Percentiles rank a stretch among this genome's conserved stretches.
Conservation (phyloP, 306 rosid genomes). For the Prosopis cineraria region DNA sequence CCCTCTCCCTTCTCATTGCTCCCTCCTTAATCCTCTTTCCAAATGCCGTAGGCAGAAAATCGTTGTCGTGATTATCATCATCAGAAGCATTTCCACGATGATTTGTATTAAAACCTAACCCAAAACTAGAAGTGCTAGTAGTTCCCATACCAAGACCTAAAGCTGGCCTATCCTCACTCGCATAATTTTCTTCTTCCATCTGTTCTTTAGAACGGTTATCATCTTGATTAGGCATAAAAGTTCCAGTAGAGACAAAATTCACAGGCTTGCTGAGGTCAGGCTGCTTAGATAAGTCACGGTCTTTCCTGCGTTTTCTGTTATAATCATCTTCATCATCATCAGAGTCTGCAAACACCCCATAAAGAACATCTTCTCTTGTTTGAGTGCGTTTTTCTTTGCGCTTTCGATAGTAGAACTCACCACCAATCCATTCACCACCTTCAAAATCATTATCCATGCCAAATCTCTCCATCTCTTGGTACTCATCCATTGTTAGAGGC, state of each 20-base stretch:
- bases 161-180: constrained; percentile 48
- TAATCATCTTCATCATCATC: constrained; percentile 53
- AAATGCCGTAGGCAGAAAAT: constrained; percentile 72
- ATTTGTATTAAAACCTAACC: constrained; percentile 51
- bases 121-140: constrained; percentile 48
- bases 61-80: constrained; percentile 36
- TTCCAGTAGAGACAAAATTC: constrained; percentile 80
- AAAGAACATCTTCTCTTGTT: constrained; percentile 75
- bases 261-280: constrained; percentile 74
- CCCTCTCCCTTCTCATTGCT: constrained; percentile 70
- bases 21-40: constrained; percentile 88
- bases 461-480: constrained; percentile 84
- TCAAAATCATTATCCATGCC: constrained; percentile 87
- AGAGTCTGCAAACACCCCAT: constrained; percentile 67
- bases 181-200: constrained; percentile 28
- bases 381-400: constrained; percentile 76
- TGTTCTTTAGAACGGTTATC: constrained; percentile 48
- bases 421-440: constrained; percentile 68
- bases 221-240: constrained; percentile 68
- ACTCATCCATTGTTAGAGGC: constrained; percentile 63
- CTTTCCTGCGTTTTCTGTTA: constrained; percentile 61
- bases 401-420: constrained; percentile 63
- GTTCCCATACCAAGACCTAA: constrained; percentile 62
- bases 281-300: constrained; percentile 45
- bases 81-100: constrained; percentile 32